phyloP scores from a whole-genome alignment of 1,284 basidiomycete species.

The Heterobasidion parviporum region DNA sequence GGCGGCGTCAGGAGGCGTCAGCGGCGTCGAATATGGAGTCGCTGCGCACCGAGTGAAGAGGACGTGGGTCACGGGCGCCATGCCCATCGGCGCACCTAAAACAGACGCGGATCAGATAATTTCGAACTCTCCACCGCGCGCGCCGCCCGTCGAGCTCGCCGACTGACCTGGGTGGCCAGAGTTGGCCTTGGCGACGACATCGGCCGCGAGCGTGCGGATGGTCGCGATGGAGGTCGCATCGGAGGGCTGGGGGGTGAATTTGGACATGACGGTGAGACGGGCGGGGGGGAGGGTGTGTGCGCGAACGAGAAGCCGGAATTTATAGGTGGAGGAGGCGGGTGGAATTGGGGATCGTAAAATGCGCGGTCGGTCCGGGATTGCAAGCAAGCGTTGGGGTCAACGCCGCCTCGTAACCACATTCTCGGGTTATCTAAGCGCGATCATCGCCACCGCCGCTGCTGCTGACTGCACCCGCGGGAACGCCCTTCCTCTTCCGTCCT shows the following conservation, averaged over 20 bases:
- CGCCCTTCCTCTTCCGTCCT: no score
- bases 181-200: conserved; percentile 77
- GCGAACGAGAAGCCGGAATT: neutral
- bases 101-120: conserved; percentile 8
- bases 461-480: no score
- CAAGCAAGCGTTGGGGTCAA: no score
- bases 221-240: conserved; percentile 61
- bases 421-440: no score
- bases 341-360: neutral
- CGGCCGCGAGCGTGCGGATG: conserved; percentile 65
- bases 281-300: conserved; percentile 8
- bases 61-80: conserved; percentile 86
- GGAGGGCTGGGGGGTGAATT: conserved; percentile 29
- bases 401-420: no score
- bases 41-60: conserved; percentile 65
- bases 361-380: neutral
- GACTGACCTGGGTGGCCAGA: conserved; percentile 80
- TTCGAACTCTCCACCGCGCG: conserved; percentile 8
- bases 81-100: conserved; percentile 83
- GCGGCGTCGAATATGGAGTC: neutral
- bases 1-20: neutral
- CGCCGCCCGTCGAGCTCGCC: neutral
- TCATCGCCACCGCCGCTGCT: no score
- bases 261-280: conserved; percentile 30
- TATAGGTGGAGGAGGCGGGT: neutral